Evolutionary conservation across 306 rosid genomes (phyloP).

Genomic region (Urtica urens): DNA sequence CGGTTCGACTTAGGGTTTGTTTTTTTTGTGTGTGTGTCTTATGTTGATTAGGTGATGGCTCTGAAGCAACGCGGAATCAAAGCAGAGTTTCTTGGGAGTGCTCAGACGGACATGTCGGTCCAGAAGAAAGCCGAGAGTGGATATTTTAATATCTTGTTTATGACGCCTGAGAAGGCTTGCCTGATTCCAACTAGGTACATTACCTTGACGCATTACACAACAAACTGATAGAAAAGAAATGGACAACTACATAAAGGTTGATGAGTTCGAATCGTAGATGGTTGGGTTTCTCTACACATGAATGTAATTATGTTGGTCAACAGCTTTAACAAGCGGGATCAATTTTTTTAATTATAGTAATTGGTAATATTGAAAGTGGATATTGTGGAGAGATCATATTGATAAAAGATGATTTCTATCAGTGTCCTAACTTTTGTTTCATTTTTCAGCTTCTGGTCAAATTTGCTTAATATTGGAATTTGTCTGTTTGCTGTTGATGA

Average conservation of each 20-base stretch:
- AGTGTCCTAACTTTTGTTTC: conserved; percentile 2
- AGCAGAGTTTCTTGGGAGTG: conserved; percentile 78
- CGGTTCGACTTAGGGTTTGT: no score
- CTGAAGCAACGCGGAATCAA: conserved; percentile 70
- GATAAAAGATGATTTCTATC: conserved; percentile 2
- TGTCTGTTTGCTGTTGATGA: conserved; percentile 86
- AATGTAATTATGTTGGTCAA: neutral
- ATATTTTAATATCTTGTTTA: conserved; percentile 60
- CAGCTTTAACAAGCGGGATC: neutral
- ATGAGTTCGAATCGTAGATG: no score
- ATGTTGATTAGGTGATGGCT: conserved; percentile 59
- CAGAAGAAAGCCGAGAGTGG: conserved; percentile 70
- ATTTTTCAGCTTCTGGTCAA: conserved; percentile 78
- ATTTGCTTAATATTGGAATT: conserved; percentile 62
- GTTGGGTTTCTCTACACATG: no score
- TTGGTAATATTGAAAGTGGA: neutral
- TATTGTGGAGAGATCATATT: neutral
- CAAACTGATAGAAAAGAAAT: no score
- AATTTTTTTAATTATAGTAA: neutral
- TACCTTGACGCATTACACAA: no score
- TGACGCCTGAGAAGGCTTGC: conserved; percentile 95
- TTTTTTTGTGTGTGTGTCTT: no score
- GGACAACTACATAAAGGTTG: no score
- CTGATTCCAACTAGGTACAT: conserved; percentile 51
- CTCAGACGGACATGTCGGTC: conserved; percentile 59